Evolutionary conservation across 2,329 filamentous ascomycete species (phyloP).

Genomic region (Exophiala xenobiotica): DNA sequence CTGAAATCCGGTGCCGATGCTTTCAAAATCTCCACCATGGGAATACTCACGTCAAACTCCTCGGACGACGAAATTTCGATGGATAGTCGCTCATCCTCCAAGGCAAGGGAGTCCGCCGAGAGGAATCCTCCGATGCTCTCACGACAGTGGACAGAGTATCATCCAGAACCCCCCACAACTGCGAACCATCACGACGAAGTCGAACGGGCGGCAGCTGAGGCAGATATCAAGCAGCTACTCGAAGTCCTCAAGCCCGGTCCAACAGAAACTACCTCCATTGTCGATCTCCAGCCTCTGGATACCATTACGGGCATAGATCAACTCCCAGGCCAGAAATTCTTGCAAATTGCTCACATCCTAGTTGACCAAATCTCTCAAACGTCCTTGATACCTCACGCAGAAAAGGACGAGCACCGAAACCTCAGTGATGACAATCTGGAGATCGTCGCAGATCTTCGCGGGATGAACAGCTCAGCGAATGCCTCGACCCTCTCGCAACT

Average conservation of each 20-base stretch:
- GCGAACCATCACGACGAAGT: constrained; percentile 5
- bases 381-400: constrained; percentile 33
- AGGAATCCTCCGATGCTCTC: not conserved
- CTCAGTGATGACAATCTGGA: constrained; percentile 41
- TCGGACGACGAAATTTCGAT: constrained; percentile 16
- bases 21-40: constrained; percentile 3
- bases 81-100: constrained; percentile 1
- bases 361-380: constrained; percentile 42
- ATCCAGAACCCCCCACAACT: constrained; percentile 6
- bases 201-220: constrained; percentile 8
- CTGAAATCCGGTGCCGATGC: not conserved
- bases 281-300: constrained; percentile 2
- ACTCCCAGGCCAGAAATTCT: constrained; percentile 2
- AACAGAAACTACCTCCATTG: constrained; percentile 7
- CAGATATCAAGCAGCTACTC: constrained; percentile 18
- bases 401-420: not conserved
- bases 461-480: constrained; percentile 27
- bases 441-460: constrained; percentile 40
- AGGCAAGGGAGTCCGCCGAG: not conserved
- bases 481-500: constrained; percentile 18
- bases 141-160: constrained; percentile 23
- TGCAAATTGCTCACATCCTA: constrained; percentile 24
- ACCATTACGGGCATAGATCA: not conserved
- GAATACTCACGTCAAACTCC: constrained; percentile 14
- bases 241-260: constrained; percentile 9